Base-by-base conservation (phyloP, 2,329 filamentous ascomycete species). In the Ceratocystis huliohia region DNA sequence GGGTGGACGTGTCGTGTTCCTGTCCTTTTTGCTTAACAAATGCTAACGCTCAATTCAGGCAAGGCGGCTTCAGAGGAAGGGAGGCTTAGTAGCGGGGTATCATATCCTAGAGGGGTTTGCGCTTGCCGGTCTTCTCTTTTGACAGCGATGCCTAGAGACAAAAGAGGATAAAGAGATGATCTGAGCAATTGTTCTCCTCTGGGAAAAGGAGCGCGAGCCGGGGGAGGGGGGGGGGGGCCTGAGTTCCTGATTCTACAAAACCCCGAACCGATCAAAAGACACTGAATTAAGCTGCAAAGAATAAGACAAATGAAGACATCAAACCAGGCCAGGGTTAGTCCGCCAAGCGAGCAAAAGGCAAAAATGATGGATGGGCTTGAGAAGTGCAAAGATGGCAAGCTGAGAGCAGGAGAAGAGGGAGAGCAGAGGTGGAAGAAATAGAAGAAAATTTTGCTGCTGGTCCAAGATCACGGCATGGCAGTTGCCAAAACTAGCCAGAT, bases 101-200 rank as follows among this genome's bases (percentile, higher is more conserved):
- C 15, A 30, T 37, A 30, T 57, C 28, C 53, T 57, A 25, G 53
- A 57, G 53, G 22, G 25, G 53, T 15, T 33, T 25, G 28, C 25
- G 25, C 10, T 7, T 20, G 17, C 17, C 53, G 17, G 53, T 53
- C 48, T 53, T 25, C 13, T 25, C 7, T 33, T 57, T 8, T 33
- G 53, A 57, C 53, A 57, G 53, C 53, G 17, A 57, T 17, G 25
- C 53, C n/a, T 17, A 57, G 33, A 3, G 28, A 33, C n/a, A 20
- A 37, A 57, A 57, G 15, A 57, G 53, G 28, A 30, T 57, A 57
- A 33, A 57, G 28, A 57, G 28, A 57, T 28, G 53, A 33, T 57
- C 28, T 17, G 53, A n/a, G 28, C 25, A 30, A n/a, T 57, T 57
- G 22, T 33, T 57, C 28, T 57, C 28, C 17, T 2, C 25, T 17